Percentiles rank a stretch among this genome's conserved stretches.
These are phyloP conservation scores for Meredithiella fracta DNA, from an alignment of 2,329 filamentous ascomycete species.

Conservation along the genomic window DNA sequence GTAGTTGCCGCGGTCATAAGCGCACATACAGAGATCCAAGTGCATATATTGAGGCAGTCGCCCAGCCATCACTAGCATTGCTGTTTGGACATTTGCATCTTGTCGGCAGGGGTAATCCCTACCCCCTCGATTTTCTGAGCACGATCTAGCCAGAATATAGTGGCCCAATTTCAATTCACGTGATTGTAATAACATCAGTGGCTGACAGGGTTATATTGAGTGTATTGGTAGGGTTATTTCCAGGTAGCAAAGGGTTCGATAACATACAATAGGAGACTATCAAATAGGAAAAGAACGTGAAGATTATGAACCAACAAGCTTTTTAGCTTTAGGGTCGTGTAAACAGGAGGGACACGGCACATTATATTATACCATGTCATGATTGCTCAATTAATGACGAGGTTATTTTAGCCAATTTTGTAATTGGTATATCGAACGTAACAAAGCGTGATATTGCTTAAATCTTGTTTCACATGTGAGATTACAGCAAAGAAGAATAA, in stretches of 20 bases:
- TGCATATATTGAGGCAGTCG: too few species aligned
- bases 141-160: too few species aligned
- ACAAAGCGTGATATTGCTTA: not conserved
- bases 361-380: not conserved
- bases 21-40: too few species aligned
- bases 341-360: too few species aligned
- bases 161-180: not conserved
- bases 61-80: too few species aligned
- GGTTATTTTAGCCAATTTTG: not conserved
- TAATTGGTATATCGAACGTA: not conserved
- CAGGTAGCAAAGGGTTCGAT: not conserved
- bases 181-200: not conserved
- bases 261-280: not conserved
- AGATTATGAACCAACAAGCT: not conserved
- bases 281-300: not conserved
- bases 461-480: too few species aligned
- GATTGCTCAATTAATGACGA: not conserved
- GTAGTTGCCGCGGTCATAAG: too few species aligned
- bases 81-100: too few species aligned
- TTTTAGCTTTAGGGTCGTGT: not conserved
- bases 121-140: too few species aligned
- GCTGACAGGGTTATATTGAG: not conserved
- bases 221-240: not conserved
- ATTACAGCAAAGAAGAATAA: not conserved
- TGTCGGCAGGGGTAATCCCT: too few species aligned